These are phyloP conservation scores for Pycnococcus provasolii DNA, from an alignment of 139 green algal species.

Conservation along the genomic window DNA sequence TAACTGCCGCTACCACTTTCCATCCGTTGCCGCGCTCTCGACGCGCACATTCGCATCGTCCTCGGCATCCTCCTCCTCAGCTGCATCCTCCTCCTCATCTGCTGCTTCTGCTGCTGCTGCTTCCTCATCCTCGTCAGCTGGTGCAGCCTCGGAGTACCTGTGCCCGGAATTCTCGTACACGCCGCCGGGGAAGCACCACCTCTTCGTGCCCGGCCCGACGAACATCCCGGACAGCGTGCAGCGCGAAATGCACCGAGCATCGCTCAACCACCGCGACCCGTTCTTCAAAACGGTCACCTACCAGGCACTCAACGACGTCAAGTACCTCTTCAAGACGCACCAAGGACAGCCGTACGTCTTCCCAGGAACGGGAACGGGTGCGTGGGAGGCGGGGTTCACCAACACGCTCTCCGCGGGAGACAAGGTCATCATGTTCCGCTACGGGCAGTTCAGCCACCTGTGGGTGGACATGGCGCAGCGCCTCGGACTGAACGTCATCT, in stretches of 20 bases:
- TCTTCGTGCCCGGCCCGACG: conserved; percentile 91
- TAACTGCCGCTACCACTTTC: too few species aligned
- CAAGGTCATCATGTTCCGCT: conserved; percentile 70
- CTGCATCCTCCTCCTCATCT: too few species aligned
- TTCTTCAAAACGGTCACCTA: conserved; percentile 82
- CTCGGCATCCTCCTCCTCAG: too few species aligned
- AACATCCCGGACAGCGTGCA: conserved; percentile 89
- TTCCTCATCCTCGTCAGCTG: too few species aligned
- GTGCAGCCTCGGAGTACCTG: conserved; percentile 28
- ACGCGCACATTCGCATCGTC: too few species aligned
- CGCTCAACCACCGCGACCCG: conserved; percentile 84
- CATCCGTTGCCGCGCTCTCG: too few species aligned
- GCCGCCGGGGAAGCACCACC: conserved; percentile 58
- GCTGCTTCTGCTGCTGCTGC: too few species aligned
- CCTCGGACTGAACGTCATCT: conserved; percentile 80
- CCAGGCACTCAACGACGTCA: conserved; percentile 61
- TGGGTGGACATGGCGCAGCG: conserved; percentile 60
- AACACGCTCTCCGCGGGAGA: conserved; percentile 94
- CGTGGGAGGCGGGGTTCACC: conserved; percentile 81
- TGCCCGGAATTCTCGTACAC: conserved; percentile 4
- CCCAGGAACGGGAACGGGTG: conserved; percentile 67
- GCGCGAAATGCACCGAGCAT: conserved; percentile 72
- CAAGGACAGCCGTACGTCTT: conserved; percentile 85
- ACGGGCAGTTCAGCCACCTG: conserved; percentile 87
- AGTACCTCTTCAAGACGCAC: conserved; percentile 71